Percentiles rank a stretch among this genome's conserved stretches.
Conservation (phyloP, 768 basidiomycete species). For the Suillus fuscotomentosus region DNA sequence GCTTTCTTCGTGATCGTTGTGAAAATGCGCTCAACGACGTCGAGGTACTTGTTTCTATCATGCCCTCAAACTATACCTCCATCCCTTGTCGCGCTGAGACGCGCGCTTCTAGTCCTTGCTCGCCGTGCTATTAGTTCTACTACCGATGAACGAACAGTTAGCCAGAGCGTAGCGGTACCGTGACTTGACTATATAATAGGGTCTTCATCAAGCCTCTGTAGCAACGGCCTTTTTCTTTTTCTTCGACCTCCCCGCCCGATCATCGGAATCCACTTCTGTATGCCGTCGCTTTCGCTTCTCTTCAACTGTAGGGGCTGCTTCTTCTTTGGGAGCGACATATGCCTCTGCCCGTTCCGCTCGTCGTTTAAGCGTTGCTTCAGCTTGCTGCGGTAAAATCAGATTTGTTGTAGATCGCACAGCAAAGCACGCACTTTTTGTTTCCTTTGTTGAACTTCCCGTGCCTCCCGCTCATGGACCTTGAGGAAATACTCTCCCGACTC, state of each 20-base stretch:
- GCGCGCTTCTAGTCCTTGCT: too few species aligned
- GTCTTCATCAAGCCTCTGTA: neutral
- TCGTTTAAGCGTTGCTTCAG: slow-evolving; percentile 65
- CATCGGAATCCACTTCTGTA: slow-evolving; percentile 32
- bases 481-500: slow-evolving; percentile 99
- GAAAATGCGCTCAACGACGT: too few species aligned
- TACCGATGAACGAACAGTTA: too few species aligned
- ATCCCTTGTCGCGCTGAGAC: too few species aligned
- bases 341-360: slow-evolving; percentile 82
- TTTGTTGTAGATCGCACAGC: neutral
- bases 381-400: slow-evolving; percentile 56
- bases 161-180: too few species aligned
- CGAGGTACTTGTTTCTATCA: too few species aligned
- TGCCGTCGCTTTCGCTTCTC: slow-evolving; percentile 67
- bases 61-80: too few species aligned
- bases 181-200: too few species aligned
- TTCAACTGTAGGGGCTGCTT: slow-evolving; percentile 67
- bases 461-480: slow-evolving; percentile 84
- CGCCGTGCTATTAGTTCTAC: too few species aligned
- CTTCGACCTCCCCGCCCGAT: slow-evolving; percentile 39
- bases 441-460: slow-evolving; percentile 64
- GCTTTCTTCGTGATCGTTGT: too few species aligned
- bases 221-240: slow-evolving; percentile 32
- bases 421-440: slow-evolving; percentile 57
- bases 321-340: slow-evolving; percentile 86